Evolutionary conservation across 768 basidiomycete species (phyloP), one percentile per base, ranked within the genome.

Genomic region (Leccinum broughii): DNA sequence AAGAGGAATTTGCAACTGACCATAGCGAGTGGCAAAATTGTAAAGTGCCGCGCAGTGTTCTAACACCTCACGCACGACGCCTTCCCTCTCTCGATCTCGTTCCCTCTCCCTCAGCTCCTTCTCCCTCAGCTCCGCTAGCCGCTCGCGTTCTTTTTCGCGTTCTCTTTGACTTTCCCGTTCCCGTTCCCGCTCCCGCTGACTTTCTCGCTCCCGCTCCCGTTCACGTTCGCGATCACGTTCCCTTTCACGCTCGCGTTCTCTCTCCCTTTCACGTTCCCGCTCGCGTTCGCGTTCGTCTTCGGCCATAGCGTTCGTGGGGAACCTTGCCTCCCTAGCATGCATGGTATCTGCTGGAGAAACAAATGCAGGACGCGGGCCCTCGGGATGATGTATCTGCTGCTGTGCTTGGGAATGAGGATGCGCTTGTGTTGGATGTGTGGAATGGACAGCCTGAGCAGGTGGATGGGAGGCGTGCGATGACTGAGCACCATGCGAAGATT

Each of bases 11-110:
- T 15, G n/a, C 26, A 32, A 62, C 80, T 58, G 60, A 90, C 89
- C 85, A 72, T 87, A 91, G 66, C 81, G 84, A 54, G 76, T 81
- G 10, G 90, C 88, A 68, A 92, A 92, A 13, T 77, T 57, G 67
- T 86, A 86, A 54, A 92, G 64, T 44, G 78, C 76, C 44, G 75
- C 77, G 61, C 90, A 92, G 65, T 87, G 85, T 60, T 82, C 64
- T 57, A 73, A 46, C 37, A 67, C 70, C 53, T 71, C 66, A 9
- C 56, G 62, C 62, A 70, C 67, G 51, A 74, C 24, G 2, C 61
- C 60, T 17, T 69, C 69, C 28, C 63, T 59, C 55, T 69, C 69
- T 48, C 61, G 34, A 5, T 64, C 63, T 7, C 61, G 66, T 53
- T 72, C 68, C n/a, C 64, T 54, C 51, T 72, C 72, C 51, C 56